Evolutionary conservation across 768 basidiomycete species (phyloP).

Genomic region (Neoboletus brunneissimus): DNA sequence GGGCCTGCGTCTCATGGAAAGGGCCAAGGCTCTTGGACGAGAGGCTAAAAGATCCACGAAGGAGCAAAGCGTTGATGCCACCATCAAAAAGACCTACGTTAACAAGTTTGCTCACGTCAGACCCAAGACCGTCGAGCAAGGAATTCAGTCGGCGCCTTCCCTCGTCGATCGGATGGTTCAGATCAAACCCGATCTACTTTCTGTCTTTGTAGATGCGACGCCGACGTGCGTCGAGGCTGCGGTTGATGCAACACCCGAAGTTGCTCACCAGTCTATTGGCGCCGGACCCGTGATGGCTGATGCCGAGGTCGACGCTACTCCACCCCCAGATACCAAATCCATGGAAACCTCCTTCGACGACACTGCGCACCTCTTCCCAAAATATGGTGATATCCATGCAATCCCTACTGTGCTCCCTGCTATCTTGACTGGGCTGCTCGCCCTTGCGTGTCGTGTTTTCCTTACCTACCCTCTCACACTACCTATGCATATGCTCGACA

Average conservation of each 20-base stretch:
- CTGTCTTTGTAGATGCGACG: conserved; percentile 51
- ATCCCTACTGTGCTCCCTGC: conserved; percentile 29
- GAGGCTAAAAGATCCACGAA: conserved; percentile 19
- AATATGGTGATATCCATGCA: conserved; percentile 31
- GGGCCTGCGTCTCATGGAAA: conserved; percentile 59
- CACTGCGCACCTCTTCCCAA: conserved; percentile 20
- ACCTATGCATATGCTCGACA: conserved; percentile 41
- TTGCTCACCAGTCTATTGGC: conserved; percentile 34
- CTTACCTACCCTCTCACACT: conserved; percentile 50
- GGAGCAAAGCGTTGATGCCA: conserved; percentile 54
- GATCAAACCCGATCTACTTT: conserved; percentile 37
- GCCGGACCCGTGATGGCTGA: conserved; percentile 27
- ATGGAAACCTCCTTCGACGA: conserved; percentile 25
- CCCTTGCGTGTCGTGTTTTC: conserved; percentile 47
- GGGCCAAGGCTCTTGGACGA: conserved; percentile 38
- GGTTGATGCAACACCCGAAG: conserved; percentile 44
- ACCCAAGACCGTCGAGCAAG: conserved; percentile 35
- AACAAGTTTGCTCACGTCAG: conserved; percentile 42
- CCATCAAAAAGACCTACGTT: conserved; percentile 37
- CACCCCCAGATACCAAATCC: conserved; percentile 16
- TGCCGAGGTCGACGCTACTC: conserved; percentile 34
- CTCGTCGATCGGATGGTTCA: conserved; percentile 40
- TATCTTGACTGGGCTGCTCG: conserved; percentile 38
- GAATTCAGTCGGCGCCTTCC: conserved; percentile 38
- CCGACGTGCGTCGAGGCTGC: conserved; percentile 44